Evolutionary conservation across 805 yeast genomes (phyloP), one percentile per base, ranked within the genome.

Genomic region (Gaillardinia entomophila): DNA sequence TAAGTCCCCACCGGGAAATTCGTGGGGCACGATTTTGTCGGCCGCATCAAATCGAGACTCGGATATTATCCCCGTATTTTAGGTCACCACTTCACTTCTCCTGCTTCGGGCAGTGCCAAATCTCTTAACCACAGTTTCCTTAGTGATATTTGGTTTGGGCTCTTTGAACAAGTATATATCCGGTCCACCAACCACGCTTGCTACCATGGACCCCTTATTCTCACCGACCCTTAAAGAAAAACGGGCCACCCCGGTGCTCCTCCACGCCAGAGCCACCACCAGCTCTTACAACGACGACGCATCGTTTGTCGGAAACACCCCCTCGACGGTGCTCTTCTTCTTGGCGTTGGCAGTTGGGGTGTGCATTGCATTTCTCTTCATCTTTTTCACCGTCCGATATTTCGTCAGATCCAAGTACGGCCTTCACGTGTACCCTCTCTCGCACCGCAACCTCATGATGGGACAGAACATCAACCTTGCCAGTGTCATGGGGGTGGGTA

Each of bases 301-400:
- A 15, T 45, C 63, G 5, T 62, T 63, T 36, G 66, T 62, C 8
- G 69, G 69, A 4, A 71, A 66, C 43, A 63, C 72, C 23, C 83
- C 84, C 1, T 74, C 83, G 1, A 76, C 82, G 1, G 76, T 77
- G 23, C 56, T 79, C 19, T 79, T 79, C 53, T 76, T 77, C 53
- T 55, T 79, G 10, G 83, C 85, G 1, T 62, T 79, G 23, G 73
- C 79, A 1, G 73, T 77, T 11, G 85, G 84, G 3, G 70, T 77
- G 10, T 47, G 70, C 15, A 76, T 78, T 25, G 82, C 83, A 4
- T 14, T 64, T 0, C 49, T 76, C 17, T 76, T 79, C 43, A 41
- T 77, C 6, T 77, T 77, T 54, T 77, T 79, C 63, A 74, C 84
- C 8, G 47, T 74, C 32, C 57, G 83, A 30, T 78, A 79, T 50